A percentile compares a stretch with the other conserved stretches of the same genome.
Evolutionary conservation across 169 alveolate genomes (phyloP).

Genomic region (Cryptosporidium sp.): DNA sequence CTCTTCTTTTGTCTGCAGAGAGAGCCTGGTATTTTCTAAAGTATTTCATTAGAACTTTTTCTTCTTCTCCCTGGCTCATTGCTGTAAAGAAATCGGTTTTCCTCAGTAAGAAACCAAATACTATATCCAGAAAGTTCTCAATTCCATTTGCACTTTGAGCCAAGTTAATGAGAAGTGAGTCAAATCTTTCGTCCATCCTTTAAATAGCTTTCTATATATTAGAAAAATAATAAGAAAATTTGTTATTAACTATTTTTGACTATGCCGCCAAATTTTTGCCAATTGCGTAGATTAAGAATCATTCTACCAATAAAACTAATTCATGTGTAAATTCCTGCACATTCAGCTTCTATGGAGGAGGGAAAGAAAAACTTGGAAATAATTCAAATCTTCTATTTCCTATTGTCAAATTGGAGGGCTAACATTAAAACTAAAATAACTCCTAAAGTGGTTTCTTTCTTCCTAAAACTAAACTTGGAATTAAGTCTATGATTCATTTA

Average conservation of each 20-base stretch:
- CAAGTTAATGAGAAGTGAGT: conserved; percentile 89
- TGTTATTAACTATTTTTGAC: background rate
- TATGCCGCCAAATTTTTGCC: background rate
- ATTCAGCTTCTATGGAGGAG: background rate
- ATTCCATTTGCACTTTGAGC: conserved; percentile 94
- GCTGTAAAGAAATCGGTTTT: conserved; percentile 95
- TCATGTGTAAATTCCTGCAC: background rate
- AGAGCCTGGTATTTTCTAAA: conserved; percentile 80
- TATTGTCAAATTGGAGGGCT: background rate
- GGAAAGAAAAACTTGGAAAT: background rate
- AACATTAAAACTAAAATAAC: background rate
- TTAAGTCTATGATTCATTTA: too few relatives aligned
- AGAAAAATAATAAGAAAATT: background rate
- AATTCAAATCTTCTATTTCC: too few relatives aligned
- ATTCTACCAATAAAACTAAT: background rate
- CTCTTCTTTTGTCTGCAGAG: conserved; percentile 77
- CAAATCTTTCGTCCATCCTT: conserved; percentile 83
- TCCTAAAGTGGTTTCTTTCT: background rate
- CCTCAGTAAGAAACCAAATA: conserved; percentile 94
- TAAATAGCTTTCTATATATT: background rate
- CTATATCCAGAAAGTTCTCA: conserved; percentile 90
- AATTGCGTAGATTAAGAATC: too few relatives aligned
- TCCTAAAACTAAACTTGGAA: background rate
- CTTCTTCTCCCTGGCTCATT: conserved; percentile 81
- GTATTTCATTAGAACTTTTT: conserved; percentile 77